A percentile compares a stretch with the other conserved stretches of the same genome.
phyloP scores from a whole-genome alignment of 805 yeast genomes.

The Ogataea pini region DNA sequence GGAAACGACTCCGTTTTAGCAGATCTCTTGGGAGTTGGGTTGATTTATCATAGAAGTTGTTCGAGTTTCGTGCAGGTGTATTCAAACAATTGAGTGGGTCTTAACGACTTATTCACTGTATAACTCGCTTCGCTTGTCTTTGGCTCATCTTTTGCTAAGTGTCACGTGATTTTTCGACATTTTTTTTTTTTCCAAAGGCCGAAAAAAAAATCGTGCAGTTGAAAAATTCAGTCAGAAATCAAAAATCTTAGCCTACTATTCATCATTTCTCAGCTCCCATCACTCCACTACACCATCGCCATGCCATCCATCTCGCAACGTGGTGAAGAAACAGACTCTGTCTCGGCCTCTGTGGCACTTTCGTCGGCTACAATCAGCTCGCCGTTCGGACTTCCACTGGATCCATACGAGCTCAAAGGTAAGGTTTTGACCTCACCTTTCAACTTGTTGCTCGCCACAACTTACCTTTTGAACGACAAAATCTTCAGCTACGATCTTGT shows the following conservation, averaged over 20 bases:
- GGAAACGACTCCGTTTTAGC: constrained; percentile 30
- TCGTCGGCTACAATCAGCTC: constrained; percentile 43
- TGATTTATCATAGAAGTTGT: background rate
- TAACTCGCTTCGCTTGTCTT: too few species aligned
- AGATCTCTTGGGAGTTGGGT: constrained; percentile 21
- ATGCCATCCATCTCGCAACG: constrained; percentile 32
- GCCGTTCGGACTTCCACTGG: constrained; percentile 65
- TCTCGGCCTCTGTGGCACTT: constrained; percentile 30
- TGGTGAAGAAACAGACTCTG: constrained; percentile 23
- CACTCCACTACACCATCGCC: background rate
- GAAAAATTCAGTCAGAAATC: background rate
- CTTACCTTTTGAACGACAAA: constrained; percentile 51
- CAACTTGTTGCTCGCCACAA: constrained; percentile 53
- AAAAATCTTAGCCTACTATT: background rate
- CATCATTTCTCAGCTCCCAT: background rate
- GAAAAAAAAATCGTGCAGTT: constrained; percentile 1
- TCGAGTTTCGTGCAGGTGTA: too few species aligned
- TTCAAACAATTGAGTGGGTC: too few species aligned
- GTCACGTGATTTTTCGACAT: constrained; percentile 21
- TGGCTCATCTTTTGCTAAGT: too few species aligned
- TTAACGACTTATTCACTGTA: too few species aligned
- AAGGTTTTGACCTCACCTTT: constrained; percentile 55
- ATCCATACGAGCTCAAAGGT: constrained; percentile 52
- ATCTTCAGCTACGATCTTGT: constrained; percentile 72
- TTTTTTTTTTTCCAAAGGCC: background rate